phyloP scores from a whole-genome alignment of 768 basidiomycete species.

The Tremella fuciformis region DNA sequence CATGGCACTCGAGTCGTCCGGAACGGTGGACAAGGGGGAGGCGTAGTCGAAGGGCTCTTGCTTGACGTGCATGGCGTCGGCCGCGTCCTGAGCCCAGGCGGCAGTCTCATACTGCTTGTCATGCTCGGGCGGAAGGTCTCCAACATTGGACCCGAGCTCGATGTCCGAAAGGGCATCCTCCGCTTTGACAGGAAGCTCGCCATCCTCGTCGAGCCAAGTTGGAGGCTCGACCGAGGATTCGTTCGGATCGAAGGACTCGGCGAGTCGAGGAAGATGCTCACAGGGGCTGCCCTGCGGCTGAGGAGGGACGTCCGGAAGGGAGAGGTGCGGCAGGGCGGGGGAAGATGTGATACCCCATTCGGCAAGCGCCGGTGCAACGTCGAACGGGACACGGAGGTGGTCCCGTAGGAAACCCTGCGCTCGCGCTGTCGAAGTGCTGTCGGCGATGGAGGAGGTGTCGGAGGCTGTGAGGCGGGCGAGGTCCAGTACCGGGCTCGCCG shows the following conservation, averaged over 20 bases:
- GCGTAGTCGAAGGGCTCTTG: slow-evolving; percentile 40
- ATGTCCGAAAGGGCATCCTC: slow-evolving; percentile 37
- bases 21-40: slow-evolving; percentile 31
- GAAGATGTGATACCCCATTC: slow-evolving; percentile 29
- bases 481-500: neutral
- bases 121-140: slow-evolving; percentile 38
- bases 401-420: slow-evolving; percentile 10
- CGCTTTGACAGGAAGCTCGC: slow-evolving; percentile 39
- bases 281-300: slow-evolving; percentile 31
- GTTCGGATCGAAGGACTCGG: slow-evolving; percentile 29
- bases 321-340: slow-evolving; percentile 24
- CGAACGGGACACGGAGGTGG: neutral
- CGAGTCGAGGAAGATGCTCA: slow-evolving; percentile 29
- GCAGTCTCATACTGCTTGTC: slow-evolving; percentile 35
- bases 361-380: slow-evolving; percentile 8
- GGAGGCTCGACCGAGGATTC: slow-evolving; percentile 38
- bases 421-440: slow-evolving; percentile 16
- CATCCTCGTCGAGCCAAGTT: slow-evolving; percentile 36
- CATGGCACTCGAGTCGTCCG: slow-evolving; percentile 16
- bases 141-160: slow-evolving; percentile 29
- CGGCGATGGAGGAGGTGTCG: slow-evolving; percentile 23
- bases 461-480: slow-evolving; percentile 19
- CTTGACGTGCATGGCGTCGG: slow-evolving; percentile 27
- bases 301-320: slow-evolving; percentile 18
- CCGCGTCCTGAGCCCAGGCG: slow-evolving; percentile 38